A percentile compares a stretch with the other conserved stretches of the same genome.
Conservation (phyloP, 495 filamentous ascomycete genomes). For the Bryoglossum gracile region DNA sequence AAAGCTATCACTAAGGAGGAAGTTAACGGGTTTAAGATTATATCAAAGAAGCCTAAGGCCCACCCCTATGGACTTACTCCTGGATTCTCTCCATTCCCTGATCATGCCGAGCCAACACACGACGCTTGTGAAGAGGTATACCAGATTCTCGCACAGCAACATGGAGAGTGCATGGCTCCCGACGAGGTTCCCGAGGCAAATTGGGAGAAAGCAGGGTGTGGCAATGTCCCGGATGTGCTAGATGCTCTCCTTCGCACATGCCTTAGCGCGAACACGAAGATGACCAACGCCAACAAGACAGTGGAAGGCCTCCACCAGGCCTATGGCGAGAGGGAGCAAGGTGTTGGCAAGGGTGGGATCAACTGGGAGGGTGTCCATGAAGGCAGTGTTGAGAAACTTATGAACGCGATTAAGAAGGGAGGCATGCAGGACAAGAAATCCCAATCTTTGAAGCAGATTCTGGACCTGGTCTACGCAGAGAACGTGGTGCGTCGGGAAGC, state of each 20-base stretch:
- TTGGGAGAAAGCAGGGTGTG: constrained; percentile 77
- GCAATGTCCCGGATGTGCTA: constrained; percentile 86
- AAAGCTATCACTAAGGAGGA: not conserved
- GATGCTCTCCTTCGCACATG: constrained; percentile 81
- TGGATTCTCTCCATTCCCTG: constrained; percentile 58
- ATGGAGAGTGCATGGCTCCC: constrained; percentile 61
- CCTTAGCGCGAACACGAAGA: constrained; percentile 68
- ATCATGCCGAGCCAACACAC: constrained; percentile 57
- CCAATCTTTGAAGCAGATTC: constrained; percentile 69
- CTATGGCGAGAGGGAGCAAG: constrained; percentile 49
- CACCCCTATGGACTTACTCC: constrained; percentile 42
- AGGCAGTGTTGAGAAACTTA: constrained; percentile 54
- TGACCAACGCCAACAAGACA: constrained; percentile 57
- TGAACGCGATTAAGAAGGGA: constrained; percentile 64
- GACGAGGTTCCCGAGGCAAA: constrained; percentile 66
- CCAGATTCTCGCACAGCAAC: constrained; percentile 54
- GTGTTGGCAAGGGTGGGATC: constrained; percentile 58
- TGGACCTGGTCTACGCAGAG: constrained; percentile 73
- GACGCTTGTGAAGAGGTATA: constrained; percentile 72
- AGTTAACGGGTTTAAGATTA: not conserved
- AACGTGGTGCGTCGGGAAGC: constrained; percentile 39
- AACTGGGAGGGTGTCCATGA: constrained; percentile 78
- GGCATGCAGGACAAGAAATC: constrained; percentile 67
- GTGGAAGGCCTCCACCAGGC: constrained; percentile 61
- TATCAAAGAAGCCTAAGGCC: constrained; percentile 19